A percentile compares a stretch with the other conserved stretches of the same genome.
phyloP scores from a whole-genome alignment of 2,329 filamentous ascomycete species.

The Cephalotrichum gorgonifer region DNA sequence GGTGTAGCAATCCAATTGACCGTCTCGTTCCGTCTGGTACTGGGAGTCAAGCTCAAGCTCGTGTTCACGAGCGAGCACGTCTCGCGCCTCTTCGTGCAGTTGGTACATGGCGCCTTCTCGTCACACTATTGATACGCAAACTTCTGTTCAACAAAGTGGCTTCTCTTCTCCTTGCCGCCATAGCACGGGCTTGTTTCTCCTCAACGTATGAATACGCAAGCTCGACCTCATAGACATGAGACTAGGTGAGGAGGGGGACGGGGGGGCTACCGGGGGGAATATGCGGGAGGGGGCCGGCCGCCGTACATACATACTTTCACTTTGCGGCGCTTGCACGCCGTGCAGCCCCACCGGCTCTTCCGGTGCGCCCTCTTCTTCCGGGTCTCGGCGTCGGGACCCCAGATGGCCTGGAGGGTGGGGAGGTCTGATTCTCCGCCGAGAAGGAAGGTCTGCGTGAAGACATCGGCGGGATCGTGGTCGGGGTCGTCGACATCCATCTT shows the following conservation, averaged over 20 bases:
- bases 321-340: conserved; percentile 16
- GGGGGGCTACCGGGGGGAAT: no score
- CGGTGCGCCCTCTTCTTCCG: conserved; percentile 14
- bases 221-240: not conserved
- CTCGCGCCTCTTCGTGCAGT: conserved; percentile 16
- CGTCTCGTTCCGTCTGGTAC: no score
- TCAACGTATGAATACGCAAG: no score
- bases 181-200: no score
- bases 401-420: not conserved
- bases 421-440: conserved; percentile 1
- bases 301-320: conserved; percentile 19
- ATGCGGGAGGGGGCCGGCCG: no score
- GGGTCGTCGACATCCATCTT: not conserved
- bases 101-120: conserved; percentile 15
- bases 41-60: no score
- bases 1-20: conserved; percentile 4
- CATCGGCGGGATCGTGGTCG: not conserved
- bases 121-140: conserved; percentile 14
- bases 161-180: no score
- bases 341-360: conserved; percentile 17
- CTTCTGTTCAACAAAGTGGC: not conserved
- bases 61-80: conserved; percentile 3
- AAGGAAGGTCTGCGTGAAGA: conserved; percentile 1
- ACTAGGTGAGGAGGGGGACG: not conserved
- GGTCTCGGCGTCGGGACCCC: not conserved